A percentile compares a stretch with the other conserved stretches of the same genome.
phyloP scores from a whole-genome alignment of 108 stramenopile genomes.

The Cyclostephanos tholiformis region DNA sequence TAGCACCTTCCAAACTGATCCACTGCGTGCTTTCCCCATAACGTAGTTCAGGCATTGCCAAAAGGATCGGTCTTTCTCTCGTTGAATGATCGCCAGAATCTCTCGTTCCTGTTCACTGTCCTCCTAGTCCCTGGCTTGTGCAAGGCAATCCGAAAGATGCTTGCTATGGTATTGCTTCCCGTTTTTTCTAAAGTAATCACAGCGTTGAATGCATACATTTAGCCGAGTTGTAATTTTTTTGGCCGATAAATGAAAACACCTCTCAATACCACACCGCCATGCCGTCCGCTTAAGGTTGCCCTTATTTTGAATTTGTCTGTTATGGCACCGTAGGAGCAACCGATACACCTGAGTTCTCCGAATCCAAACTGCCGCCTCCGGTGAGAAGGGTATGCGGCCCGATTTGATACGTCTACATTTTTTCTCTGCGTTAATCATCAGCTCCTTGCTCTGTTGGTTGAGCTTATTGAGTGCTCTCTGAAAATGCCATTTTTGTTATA shows the following conservation, averaged over 20 bases:
- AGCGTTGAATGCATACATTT: neutral
- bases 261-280: neutral
- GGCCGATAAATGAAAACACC: neutral
- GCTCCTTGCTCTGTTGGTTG: neutral
- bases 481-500: neutral
- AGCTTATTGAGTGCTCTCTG: neutral
- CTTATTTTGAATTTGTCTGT: neutral
- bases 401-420: conserved; percentile 10
- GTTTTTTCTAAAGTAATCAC: neutral
- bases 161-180: neutral
- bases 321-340: neutral
- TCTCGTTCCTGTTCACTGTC: conserved; percentile 1
- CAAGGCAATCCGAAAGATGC: neutral
- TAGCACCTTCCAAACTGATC: conserved; percentile 6
- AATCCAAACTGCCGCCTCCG: conserved; percentile 12
- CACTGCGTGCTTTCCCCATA: neutral
- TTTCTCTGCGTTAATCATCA: conserved; percentile 1
- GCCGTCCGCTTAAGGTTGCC: conserved; percentile 9
- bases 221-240: neutral
- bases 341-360: conserved; percentile 5
- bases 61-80: conserved; percentile 10
- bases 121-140: neutral
- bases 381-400: conserved; percentile 16
- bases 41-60: conserved; percentile 11
- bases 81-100: conserved; percentile 13